Evolutionary conservation across 1,139 yeast species (phyloP).

Genomic region (Blastobotrys serpentis): DNA sequence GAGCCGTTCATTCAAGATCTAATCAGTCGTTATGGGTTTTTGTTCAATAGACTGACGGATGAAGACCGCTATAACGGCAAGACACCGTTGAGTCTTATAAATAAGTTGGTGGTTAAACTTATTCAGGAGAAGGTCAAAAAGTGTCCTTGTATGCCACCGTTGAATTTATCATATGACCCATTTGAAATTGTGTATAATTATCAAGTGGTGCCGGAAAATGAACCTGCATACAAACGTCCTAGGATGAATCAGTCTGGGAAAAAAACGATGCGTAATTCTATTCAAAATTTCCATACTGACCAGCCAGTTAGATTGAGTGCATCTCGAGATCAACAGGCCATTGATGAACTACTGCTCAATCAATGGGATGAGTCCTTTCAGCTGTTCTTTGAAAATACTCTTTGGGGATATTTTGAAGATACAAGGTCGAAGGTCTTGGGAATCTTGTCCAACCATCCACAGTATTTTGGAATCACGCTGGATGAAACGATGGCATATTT

Average conservation of each 20-base stretch:
- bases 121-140: constrained; percentile 7
- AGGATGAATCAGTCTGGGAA: constrained; percentile 3
- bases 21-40: constrained; percentile 1
- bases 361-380: constrained; percentile 6
- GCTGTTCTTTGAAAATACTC: constrained; percentile 2
- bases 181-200: constrained; percentile 3
- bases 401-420: constrained; percentile 5
- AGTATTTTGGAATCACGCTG: background rate
- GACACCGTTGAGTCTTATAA: background rate
- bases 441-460: constrained; percentile 2
- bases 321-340: background rate
- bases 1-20: constrained; percentile 4
- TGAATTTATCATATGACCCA: constrained; percentile 7
- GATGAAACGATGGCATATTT: constrained; percentile 7
- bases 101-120: background rate
- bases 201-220: constrained; percentile 5
- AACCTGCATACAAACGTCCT: constrained; percentile 1
- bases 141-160: constrained; percentile 5
- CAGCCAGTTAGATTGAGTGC: background rate
- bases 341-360: constrained; percentile 1
- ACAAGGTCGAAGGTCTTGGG: background rate
- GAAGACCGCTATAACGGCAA: constrained; percentile 6
- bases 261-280: constrained; percentile 1
- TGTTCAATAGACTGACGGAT: background rate
- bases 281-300: constrained; percentile 4